Conservation (phyloP, 495 filamentous ascomycete genomes). For the Xylaria intraflava region DNA sequence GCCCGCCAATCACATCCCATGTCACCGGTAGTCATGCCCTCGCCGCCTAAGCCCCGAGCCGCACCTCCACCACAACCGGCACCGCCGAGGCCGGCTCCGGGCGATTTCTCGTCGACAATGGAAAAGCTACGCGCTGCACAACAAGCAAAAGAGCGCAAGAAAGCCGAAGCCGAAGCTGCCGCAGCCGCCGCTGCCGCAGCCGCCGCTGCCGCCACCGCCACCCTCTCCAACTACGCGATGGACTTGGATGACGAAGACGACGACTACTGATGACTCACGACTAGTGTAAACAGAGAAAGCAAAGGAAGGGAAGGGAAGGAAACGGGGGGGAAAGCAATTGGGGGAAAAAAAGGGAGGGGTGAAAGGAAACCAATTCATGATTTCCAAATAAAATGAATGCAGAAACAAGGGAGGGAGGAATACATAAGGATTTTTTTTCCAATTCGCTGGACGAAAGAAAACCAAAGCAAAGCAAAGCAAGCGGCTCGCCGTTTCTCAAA, state of each 20-base stretch:
- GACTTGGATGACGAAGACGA: too few species aligned
- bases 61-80: conserved; percentile 5
- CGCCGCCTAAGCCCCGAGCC: not conserved
- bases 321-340: not conserved
- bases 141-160: conserved; percentile 28
- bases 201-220: not conserved
- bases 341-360: not conserved
- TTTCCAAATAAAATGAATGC: too few species aligned
- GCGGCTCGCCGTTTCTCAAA: too few species aligned
- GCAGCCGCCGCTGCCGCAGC: not conserved
- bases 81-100: not conserved
- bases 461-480: too few species aligned
- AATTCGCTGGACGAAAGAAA: too few species aligned
- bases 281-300: not conserved
- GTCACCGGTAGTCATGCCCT: not conserved
- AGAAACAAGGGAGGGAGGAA: too few species aligned
- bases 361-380: not conserved
- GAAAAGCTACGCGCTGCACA: conserved; percentile 36
- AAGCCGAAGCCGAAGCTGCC: conserved; percentile 13
- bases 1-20: not conserved
- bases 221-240: too few species aligned
- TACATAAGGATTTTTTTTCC: too few species aligned
- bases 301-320: not conserved
- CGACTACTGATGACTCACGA: not conserved
- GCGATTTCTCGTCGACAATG: conserved; percentile 31